Conservation (phyloP, 1,284 basidiomycete species). For the Ceratobasidium sp. region DNA sequence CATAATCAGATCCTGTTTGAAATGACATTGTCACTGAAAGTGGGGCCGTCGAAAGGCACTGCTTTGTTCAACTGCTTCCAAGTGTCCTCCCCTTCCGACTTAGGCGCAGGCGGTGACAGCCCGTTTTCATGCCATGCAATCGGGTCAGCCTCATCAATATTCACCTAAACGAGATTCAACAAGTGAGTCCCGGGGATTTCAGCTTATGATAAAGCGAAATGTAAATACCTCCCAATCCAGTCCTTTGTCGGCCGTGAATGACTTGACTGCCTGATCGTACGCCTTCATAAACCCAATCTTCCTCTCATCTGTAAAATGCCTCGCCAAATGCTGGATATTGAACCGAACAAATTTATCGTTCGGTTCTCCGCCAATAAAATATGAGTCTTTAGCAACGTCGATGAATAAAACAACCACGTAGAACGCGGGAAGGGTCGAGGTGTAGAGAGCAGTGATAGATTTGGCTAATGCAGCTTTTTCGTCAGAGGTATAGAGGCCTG, state of each 20-base stretch:
- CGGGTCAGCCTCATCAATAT: conserved; percentile 36
- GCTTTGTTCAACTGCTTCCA: conserved; percentile 29
- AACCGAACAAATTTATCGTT: conserved; percentile 22
- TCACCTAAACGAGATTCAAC: not conserved
- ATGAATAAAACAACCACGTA: conserved; percentile 32
- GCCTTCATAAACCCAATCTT: conserved; percentile 21
- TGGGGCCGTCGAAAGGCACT: conserved; percentile 8
- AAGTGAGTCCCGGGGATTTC: not conserved
- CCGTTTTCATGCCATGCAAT: conserved; percentile 36
- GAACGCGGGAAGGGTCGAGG: conserved; percentile 12
- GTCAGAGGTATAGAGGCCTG: conserved; percentile 8
- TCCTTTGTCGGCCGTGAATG: conserved; percentile 29
- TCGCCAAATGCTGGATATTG: conserved; percentile 30
- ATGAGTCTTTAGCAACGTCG: conserved; percentile 15
- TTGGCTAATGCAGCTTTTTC: conserved; percentile 22
- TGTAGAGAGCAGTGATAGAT: conserved; percentile 18
- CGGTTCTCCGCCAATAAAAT: conserved; percentile 27
- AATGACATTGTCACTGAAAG: not conserved
- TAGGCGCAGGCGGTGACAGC: conserved; percentile 26
- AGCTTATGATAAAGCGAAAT: too few relatives aligned
- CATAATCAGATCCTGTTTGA: not conserved
- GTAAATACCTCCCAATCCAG: conserved; percentile 32
- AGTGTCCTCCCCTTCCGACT: not conserved
- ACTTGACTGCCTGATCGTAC: conserved; percentile 18
- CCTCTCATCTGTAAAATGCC: conserved; percentile 16